Percentiles rank a stretch among this genome's conserved stretches.
Conservation (phyloP, 805 yeast genomes). For the Candida ulmi region DNA sequence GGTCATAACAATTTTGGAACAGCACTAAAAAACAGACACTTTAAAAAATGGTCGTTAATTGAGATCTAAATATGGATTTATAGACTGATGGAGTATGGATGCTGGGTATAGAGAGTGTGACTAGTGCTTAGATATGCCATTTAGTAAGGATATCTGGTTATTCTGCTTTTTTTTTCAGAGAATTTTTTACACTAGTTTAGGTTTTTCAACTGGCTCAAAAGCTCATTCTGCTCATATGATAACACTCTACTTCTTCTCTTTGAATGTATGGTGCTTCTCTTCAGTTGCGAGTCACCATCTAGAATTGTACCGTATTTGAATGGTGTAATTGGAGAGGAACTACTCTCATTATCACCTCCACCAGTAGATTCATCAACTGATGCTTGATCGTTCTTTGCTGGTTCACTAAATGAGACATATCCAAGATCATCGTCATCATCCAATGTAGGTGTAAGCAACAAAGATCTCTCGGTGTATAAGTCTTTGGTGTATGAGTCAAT, state of each 20-base stretch:
- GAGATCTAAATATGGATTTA: too few species aligned
- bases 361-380: background rate
- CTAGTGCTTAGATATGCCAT: too few species aligned
- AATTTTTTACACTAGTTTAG: constrained; percentile 1
- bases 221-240: constrained; percentile 48
- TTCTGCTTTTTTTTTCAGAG: too few species aligned
- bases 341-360: background rate
- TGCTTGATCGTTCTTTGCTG: constrained; percentile 21
- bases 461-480: constrained; percentile 5
- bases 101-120: too few species aligned
- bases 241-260: constrained; percentile 29
- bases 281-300: background rate
- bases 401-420: constrained; percentile 37
- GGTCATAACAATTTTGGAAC: too few species aligned
- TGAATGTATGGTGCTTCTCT: background rate
- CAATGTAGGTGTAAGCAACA: constrained; percentile 11
- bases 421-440: constrained; percentile 14
- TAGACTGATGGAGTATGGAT: too few species aligned
- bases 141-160: too few species aligned
- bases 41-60: too few species aligned
- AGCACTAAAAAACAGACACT: too few species aligned
- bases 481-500: background rate
- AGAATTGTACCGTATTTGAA: constrained; percentile 14
- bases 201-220: constrained; percentile 39
- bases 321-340: constrained; percentile 4